Evolutionary conservation across 345 rosid species (phyloP), one percentile per base, ranked within the genome.

Genomic region (Bruguiera parviflora): DNA sequence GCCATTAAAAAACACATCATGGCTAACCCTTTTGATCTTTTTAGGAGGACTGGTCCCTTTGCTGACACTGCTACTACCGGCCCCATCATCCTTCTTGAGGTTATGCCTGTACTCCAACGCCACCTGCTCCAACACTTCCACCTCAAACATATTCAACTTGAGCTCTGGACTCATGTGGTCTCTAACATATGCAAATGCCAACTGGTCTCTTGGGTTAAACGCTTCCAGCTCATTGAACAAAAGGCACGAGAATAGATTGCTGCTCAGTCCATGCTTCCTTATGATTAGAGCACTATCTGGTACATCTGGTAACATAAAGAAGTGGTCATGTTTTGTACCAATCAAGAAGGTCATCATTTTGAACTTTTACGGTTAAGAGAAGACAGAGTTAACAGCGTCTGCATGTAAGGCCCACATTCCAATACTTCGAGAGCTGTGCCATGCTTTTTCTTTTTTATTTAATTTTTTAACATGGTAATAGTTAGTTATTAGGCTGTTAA

Each of bases 201-300:
- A 64, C 60, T 89, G 97, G 76, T 91, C 97, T 76, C 96, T 80
- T 0, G 87, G 95, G 83, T 87, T 91, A 63, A 94, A 94, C 43
- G 86, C 95, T 68, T 89, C 92, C 66, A 89, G 70, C 72, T 91
- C 95, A 33, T 91, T 94, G 79, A 94, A 94, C 82, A 91, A 10
- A 10, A 88, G 90, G 76, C 96, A 91, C 0, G 96, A 91, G 76
- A 94, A 94, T 19, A 85, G 79, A 47, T 94, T 80, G 86, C 70
- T 89, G n/a, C 68, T 70, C 52, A 57, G 6, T 39, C 83, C 89
- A 77, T 91, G 98, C 69, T 74, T 79, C 80, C 96, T 88, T 51
- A 88, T 47, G 58, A 91, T 91, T 57, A 91, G 6, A 0, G 92
- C 92, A 77, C 85, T 91, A 47, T 87, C 97, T 25, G 97, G 96